phyloP scores from a whole-genome alignment of 2,329 filamentous ascomycete genomes.

The Xylaria sp. region DNA sequence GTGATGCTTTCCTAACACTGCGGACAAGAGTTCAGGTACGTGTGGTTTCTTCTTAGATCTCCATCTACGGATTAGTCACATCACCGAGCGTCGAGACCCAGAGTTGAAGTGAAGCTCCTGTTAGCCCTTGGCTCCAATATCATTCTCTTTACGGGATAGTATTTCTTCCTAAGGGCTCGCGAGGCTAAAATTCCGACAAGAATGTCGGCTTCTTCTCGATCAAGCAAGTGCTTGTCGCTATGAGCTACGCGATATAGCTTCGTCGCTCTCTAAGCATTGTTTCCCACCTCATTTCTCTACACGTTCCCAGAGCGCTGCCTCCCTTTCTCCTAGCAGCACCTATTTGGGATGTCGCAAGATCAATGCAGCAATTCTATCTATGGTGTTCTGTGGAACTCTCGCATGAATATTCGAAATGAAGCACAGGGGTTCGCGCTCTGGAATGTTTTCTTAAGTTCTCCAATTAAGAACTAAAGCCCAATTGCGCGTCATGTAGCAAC shows the following conservation, averaged over 20 bases:
- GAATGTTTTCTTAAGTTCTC: conserved; percentile 35
- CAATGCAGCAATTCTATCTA: conserved; percentile 14
- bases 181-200: not conserved
- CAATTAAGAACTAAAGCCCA: conserved; percentile 29
- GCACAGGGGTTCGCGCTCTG: conserved; percentile 41
- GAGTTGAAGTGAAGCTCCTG: not conserved
- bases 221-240: conserved; percentile 33
- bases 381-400: conserved; percentile 42
- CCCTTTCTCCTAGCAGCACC: conserved; percentile 15
- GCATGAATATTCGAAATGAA: conserved; percentile 45
- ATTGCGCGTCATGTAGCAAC: conserved; percentile 41
- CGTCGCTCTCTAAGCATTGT: not conserved
- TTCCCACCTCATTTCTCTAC: not conserved
- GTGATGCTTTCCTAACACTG: conserved; percentile 92
- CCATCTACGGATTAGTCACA: conserved; percentile 1
- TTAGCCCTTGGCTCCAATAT: not conserved
- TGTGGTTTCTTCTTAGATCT: conserved; percentile 35
- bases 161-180: not conserved
- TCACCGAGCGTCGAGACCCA: not conserved
- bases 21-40: conserved; percentile 91
- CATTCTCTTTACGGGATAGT: not conserved
- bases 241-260: conserved; percentile 12
- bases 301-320: not conserved
- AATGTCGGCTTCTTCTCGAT: conserved; percentile 3
- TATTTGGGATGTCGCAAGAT: conserved; percentile 23